Base-by-base conservation (phyloP, 257 asterid species). In the Handroanthus guayacan region DNA sequence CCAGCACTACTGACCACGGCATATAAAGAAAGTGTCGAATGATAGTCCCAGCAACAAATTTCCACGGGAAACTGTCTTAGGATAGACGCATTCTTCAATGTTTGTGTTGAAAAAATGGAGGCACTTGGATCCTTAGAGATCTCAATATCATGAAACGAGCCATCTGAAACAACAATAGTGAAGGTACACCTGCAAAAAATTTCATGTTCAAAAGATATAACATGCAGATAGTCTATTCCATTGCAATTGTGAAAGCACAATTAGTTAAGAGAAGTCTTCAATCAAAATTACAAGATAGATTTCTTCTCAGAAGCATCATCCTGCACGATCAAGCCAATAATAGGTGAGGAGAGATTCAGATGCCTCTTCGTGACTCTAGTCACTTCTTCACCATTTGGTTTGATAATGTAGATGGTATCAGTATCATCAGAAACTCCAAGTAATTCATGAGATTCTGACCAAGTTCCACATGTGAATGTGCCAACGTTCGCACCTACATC, bases 381-480 rank as follows among this genome's bases (percentile, higher is more conserved):
- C 87, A 93, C 87, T 85, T 91, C 97, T 85, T 90, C 97, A 60
- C 99, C 99, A 85, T 84, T 88, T 78, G 98, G 88, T 84, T 84
- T 95, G 67, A 95, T 80, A 69, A 95, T 79, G 77, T 91, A 89
- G 51, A 95, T 72, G 45, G 87, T 88, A 84, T 84, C 86, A 71
- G 83, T 76, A 78, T 87, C 91, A 83, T 93, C 99, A 84, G 87
- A 91, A 81, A 93, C 94, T 64, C 96, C 99, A 78, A 95, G 94
- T 78, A 93, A 81, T 70, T 87, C 98, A 82, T 95, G 98, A 85
- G 87, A 84, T 81, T 92, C 99, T 50, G 98, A 93, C 99, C 99
- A 95, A 79, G 90, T 83, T 60, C 99, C 99, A 79, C 84, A 87
- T 18, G 85, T 82, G 82, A 92, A 86, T 60, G 81, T 63, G 79